phyloP scores from a whole-genome alignment of 148 eudicot species.

The Persicaria maculosa region DNA sequence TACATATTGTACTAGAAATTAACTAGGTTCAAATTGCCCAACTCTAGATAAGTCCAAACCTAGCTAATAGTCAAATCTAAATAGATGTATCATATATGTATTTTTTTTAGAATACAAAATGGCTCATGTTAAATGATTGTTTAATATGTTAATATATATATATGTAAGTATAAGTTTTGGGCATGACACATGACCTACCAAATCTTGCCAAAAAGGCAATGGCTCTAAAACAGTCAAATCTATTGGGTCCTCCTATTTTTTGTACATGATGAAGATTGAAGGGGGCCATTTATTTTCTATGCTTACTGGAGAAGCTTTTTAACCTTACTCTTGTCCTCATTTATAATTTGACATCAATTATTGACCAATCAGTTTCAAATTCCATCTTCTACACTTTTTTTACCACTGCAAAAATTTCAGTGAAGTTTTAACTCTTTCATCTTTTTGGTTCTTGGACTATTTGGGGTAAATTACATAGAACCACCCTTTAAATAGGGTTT shows the following conservation, averaged over 20 bases:
- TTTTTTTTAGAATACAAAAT: no score
- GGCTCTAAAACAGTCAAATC: neutral
- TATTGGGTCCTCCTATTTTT: slow-evolving; percentile 1
- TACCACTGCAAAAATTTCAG: neutral
- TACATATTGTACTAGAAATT: no score
- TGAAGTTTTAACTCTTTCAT: neutral
- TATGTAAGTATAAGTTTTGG: neutral
- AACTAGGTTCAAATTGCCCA: no score
- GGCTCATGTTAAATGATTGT: no score
- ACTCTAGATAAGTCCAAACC: no score
- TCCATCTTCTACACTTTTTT: neutral
- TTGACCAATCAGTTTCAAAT: neutral
- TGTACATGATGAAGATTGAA: neutral
- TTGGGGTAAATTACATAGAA: neutral
- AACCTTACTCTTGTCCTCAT: neutral
- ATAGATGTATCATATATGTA: neutral
- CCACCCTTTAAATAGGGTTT: no score
- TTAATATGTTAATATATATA: neutral
- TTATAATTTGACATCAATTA: neutral
- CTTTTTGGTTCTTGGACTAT: neutral
- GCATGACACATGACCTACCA: neutral
- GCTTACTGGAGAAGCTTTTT: neutral
- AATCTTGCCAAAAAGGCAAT: neutral
- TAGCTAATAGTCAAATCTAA: no score
- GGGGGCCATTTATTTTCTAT: neutral